phyloP scores from a whole-genome alignment of 192 early-diverging fungal genomes.

The Rhizophagus prolifer region DNA sequence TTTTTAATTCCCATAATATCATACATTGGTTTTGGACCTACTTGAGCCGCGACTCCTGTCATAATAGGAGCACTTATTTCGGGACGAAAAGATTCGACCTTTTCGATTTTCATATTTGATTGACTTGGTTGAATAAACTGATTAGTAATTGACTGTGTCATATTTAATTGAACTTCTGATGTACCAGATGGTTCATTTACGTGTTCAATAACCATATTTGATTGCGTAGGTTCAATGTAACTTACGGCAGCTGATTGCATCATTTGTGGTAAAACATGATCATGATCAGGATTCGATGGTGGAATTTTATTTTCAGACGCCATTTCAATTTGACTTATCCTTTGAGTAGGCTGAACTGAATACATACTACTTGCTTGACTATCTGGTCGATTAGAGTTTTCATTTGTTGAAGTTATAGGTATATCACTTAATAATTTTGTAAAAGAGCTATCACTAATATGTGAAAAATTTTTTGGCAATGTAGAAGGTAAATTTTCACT shows the following conservation, averaged over 20 bases:
- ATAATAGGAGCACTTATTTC: not conserved
- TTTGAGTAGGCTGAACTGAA: not conserved
- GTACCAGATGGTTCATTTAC: not conserved
- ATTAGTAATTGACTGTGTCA: not conserved
- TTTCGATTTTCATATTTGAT: not conserved
- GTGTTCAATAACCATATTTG: not conserved
- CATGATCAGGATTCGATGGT: too few species aligned
- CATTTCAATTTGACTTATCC: too few species aligned
- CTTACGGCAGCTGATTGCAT: not conserved
- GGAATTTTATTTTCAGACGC: too few species aligned
- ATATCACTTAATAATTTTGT: not conserved
- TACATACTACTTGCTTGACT: not conserved
- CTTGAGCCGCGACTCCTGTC: too few species aligned
- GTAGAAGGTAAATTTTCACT: too few species aligned
- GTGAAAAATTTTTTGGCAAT: not conserved
- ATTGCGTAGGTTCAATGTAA: not conserved
- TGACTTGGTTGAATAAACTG: too few species aligned
- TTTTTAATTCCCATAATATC: not conserved
- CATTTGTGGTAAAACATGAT: not conserved
- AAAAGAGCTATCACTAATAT: not conserved
- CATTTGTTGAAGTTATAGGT: not conserved
- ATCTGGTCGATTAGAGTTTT: not conserved
- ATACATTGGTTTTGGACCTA: not conserved
- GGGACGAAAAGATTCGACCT: not conserved
- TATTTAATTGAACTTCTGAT: not conserved